Conservation (phyloP, 257 asterid genomes). For the Solanum sitiens region DNA sequence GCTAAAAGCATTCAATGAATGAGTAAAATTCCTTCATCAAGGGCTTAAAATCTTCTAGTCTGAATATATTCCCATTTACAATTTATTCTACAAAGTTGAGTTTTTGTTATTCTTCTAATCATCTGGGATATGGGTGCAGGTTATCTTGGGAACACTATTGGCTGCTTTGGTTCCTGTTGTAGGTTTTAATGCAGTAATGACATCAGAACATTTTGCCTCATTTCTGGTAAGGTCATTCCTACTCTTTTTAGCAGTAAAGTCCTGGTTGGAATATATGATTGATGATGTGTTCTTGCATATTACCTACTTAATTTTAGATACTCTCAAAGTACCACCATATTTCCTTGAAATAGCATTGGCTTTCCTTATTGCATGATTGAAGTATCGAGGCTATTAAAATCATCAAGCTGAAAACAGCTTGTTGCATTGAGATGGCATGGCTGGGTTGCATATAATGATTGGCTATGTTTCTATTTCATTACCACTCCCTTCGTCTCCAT, state of each 20-base stretch:
- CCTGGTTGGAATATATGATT: background rate
- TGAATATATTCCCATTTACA: background rate
- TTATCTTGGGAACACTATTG: constrained; percentile 80
- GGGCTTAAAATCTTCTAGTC: background rate
- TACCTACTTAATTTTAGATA: background rate
- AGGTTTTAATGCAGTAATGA: constrained; percentile 97
- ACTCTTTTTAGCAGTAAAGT: background rate
- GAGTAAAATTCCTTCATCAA: background rate
- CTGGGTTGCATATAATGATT: background rate
- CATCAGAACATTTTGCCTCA: constrained; percentile 97
- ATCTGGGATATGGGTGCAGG: constrained; percentile 32
- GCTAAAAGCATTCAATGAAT: background rate
- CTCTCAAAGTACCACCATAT: background rate
- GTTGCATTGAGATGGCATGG: background rate
- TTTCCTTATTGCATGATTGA: background rate
- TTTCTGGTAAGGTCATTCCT: constrained; percentile 56
- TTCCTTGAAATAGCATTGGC: background rate
- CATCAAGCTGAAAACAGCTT: background rate
- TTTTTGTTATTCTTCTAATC: background rate
- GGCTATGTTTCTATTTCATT: background rate
- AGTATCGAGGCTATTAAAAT: background rate
- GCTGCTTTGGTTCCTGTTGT: constrained; percentile 97
- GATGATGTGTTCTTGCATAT: background rate
- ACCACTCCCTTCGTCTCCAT: background rate
- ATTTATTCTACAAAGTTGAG: background rate